Evolutionary conservation across 148 eudicot species (phyloP), one percentile per base, ranked within the genome.

Genomic region (Euryodendron excelsum): DNA sequence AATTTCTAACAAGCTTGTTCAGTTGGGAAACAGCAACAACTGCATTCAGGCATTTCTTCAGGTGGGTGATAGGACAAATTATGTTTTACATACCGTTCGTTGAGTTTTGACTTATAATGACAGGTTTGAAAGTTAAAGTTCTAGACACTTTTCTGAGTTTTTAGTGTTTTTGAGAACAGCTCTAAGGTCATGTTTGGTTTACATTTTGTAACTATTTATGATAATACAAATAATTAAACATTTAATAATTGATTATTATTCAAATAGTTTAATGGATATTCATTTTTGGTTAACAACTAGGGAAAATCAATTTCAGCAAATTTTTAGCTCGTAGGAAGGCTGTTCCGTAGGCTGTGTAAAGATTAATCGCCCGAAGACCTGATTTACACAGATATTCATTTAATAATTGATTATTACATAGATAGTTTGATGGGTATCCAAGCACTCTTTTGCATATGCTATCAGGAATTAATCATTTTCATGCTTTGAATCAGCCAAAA

Each of bases 1-100:
- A 70, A 95, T 95, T 76, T 81, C 94, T 64, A 95, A 93, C 87
- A 95, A 88, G 85, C 88, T 95, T 82, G 74, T 90, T 80, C 99
- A 91, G 83, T 71, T 91, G 83, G 92, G 86, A 69, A 90, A 86
- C 83, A 85, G 70, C 77, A 85, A 87, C 77, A 82, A 64, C 63
- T 82, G 75, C 79, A 80, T 95, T 77, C 99, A 88, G 78, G 71
- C 87, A 52, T 89, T 87, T 77, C 81, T 93, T 76, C 88, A 91
- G 99, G 99, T 95, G 74, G 78, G 85, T 75, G 74, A n/a, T 53
- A 39, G 70, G 61, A n/a, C n/a, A 25, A 27, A 45, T 25, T 44
- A 14, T 18, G 7, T 34, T 34, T 66, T 66, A 33, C 15, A 73
- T 58, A 23, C 31, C 30, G 56, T 55, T 56, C 65, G 20, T 31